Base-by-base conservation (phyloP, 192 early-diverging fungal species). In the Entophlyctis helioformis region DNA sequence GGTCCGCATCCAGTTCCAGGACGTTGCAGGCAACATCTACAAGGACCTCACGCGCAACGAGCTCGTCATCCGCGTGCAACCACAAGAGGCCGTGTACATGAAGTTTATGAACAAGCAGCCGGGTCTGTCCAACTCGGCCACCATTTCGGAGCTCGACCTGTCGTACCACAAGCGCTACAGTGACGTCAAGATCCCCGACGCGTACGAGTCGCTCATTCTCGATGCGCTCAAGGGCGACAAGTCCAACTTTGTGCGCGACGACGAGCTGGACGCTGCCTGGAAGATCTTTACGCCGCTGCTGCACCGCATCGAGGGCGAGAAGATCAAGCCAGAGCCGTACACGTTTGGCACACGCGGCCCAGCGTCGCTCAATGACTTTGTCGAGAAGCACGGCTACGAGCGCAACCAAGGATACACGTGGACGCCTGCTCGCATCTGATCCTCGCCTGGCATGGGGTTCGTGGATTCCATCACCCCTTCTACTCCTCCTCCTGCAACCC, bases 221-320 rank as follows among this genome's bases (percentile, higher is more conserved):
- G 95, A 96, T 48, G 82, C 85, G 6, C 59, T 98, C 23, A 82
- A 82, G 34, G 89, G 87, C 28, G 94, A 95, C 52, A 89, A 96
- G 56, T 83, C 83, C 44, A 94, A 95, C 74, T 93, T 98, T 84
- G 87, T 95, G 26, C 61, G 71, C 33, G 63, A 69, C 47, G 66
- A 70, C 41, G 66, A 74, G 69, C 69, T 98, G 18, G 91, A 91
- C 54, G 87, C 82, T 47, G 91, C 95, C 2, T 98, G 95, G 95
- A 84, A 85, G 62, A 91, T 98, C 39, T 96, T 98, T 56, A 98
- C 95, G 0, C 95, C 95, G 6, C 66, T 96, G 26, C 65, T 98
- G 43, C 91, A 96, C 69, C 61, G 82, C 51, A 88, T 96, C 55
- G 89, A 92, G 48, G 36, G 44, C 10, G 53, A 59, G 27, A 66